These are phyloP conservation scores for Diaporthe ilicicola DNA, from an alignment of 2,329 filamentous ascomycete species.

Conservation along the genomic window DNA sequence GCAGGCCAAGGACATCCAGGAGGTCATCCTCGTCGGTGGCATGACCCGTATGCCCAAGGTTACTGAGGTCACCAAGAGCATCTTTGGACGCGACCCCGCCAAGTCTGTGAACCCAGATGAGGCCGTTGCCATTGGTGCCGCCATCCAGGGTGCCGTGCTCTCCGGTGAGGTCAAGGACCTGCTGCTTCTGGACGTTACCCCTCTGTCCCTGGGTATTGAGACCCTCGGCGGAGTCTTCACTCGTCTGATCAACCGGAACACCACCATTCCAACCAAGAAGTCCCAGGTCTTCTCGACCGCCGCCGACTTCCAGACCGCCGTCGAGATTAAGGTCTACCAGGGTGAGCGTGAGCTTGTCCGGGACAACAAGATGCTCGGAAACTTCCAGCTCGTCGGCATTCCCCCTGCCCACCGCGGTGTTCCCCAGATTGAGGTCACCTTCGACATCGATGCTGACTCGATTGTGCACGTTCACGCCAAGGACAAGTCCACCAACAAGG, in stretches of 20 bases:
- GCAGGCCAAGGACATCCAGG: conserved; percentile 92
- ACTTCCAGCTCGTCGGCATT: conserved; percentile 99
- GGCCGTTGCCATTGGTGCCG: conserved; percentile 96
- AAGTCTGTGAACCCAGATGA: conserved; percentile 99
- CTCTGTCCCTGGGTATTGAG: conserved; percentile 97
- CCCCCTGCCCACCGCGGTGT: conserved; percentile 96
- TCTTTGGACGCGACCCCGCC: conserved; percentile 95
- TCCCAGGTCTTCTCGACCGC: conserved; percentile 98
- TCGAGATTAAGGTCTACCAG: conserved; percentile 99
- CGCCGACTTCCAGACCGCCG: conserved; percentile 97
- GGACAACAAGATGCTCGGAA: conserved; percentile 98
- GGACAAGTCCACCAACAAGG: conserved; percentile 99
- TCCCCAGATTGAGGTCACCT: conserved; percentile 96
- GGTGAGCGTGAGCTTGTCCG: conserved; percentile 98
- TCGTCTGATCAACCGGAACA: conserved; percentile 98
- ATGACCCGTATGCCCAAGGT: conserved; percentile 99
- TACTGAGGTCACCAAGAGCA: conserved; percentile 91
- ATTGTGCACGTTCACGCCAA: conserved; percentile 98
- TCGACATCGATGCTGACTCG: conserved; percentile 97
- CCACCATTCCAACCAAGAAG: conserved; percentile 99
- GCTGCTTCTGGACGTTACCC: conserved; percentile 93
- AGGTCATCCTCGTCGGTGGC: conserved; percentile 97
- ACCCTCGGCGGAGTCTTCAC: conserved; percentile 98
- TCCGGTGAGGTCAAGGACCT: conserved; percentile 97
- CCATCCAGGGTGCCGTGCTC: conserved; percentile 95